phyloP scores from a whole-genome alignment of 1,284 basidiomycete genomes.

The Sanghuangporus weigelae region DNA sequence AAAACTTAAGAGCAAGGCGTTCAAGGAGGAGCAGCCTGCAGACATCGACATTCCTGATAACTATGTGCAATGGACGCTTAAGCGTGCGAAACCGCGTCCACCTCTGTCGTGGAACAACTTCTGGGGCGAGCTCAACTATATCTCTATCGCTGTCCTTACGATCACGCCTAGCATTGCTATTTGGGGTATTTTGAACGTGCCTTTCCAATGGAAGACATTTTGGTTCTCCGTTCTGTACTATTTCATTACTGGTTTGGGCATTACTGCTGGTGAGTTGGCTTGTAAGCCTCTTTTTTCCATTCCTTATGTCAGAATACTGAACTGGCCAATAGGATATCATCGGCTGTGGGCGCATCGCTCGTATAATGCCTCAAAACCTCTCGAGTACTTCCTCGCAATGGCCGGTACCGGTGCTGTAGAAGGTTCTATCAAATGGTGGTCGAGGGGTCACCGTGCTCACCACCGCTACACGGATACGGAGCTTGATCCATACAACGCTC shows the following conservation, averaged over 20 bases:
- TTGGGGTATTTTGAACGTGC: slow-evolving; percentile 56
- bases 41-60: slow-evolving; percentile 81
- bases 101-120: slow-evolving; percentile 71
- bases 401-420: slow-evolving; percentile 85
- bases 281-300: slow-evolving; percentile 10
- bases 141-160: slow-evolving; percentile 58
- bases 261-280: slow-evolving; percentile 27
- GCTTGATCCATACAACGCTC: slow-evolving; percentile 90
- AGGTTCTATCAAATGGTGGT: slow-evolving; percentile 94
- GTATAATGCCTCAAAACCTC: slow-evolving; percentile 80
- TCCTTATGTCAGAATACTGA: slow-evolving; percentile 21
- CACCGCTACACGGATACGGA: slow-evolving; percentile 95
- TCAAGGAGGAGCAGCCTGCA: slow-evolving; percentile 39
- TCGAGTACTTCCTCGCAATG: slow-evolving; percentile 76
- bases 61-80: slow-evolving; percentile 83
- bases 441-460: slow-evolving; percentile 89
- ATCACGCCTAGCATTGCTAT: slow-evolving; percentile 68
- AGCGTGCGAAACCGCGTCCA: slow-evolving; percentile 69
- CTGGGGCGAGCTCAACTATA: slow-evolving; percentile 70
- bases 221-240: slow-evolving; percentile 76
- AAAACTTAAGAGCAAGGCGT: slow-evolving; percentile 20
- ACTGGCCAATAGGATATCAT: slow-evolving; percentile 69
- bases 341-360: slow-evolving; percentile 90
- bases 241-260: slow-evolving; percentile 77
- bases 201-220: slow-evolving; percentile 62